phyloP scores from a whole-genome alignment of 129 eudicot genomes.

The Pittosporum tobira region DNA sequence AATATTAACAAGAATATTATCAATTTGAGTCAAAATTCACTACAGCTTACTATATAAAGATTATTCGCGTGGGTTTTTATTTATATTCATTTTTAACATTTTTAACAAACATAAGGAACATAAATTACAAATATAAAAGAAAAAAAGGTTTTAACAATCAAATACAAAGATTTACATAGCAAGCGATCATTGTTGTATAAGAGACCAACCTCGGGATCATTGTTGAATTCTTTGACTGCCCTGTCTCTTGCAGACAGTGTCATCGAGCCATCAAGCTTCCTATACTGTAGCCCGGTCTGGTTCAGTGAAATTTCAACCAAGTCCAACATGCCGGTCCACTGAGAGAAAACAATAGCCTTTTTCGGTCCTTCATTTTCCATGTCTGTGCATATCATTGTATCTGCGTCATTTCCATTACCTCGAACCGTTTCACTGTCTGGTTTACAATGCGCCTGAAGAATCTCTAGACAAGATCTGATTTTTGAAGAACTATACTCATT shows the following conservation, averaged over 20 bases:
- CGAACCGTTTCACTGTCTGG: constrained; percentile 14
- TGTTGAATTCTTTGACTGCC: constrained; percentile 85
- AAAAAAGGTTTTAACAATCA: too few relatives aligned
- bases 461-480: constrained; percentile 67
- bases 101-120: too few relatives aligned
- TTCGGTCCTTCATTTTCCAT: too few relatives aligned
- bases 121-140: too few relatives aligned
- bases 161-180: neutral
- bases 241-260: constrained; percentile 76
- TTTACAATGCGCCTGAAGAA: constrained; percentile 42
- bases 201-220: constrained; percentile 71
- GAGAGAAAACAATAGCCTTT: constrained; percentile 88
- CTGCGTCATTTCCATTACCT: too few relatives aligned
- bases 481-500: constrained; percentile 58
- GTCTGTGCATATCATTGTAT: too few relatives aligned
- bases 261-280: constrained; percentile 95
- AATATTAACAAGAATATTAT: too few relatives aligned
- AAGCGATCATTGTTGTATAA: too few relatives aligned
- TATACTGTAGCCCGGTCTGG: constrained; percentile 49
- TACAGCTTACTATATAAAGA: too few relatives aligned
- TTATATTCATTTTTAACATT: too few relatives aligned
- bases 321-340: constrained; percentile 97
- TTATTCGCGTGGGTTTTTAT: too few relatives aligned
- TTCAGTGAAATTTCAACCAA: constrained; percentile 74
- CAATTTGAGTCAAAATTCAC: too few relatives aligned